These are phyloP conservation scores for Lachnellula hyalina DNA, from an alignment of 2,329 filamentous ascomycete genomes.

Conservation along the genomic window DNA sequence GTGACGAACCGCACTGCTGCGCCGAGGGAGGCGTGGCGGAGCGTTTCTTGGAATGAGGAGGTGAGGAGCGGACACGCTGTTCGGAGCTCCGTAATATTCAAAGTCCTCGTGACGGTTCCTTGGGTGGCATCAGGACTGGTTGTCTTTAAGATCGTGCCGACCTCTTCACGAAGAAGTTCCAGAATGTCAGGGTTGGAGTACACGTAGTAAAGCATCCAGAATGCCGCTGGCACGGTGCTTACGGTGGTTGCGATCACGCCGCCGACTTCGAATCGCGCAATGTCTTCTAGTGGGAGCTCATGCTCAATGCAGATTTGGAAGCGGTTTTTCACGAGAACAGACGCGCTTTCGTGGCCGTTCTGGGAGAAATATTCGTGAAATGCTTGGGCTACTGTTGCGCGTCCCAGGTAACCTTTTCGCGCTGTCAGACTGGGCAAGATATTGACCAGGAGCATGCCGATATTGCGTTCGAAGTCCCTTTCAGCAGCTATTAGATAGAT, in stretches of 20 bases:
- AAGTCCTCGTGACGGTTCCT: background rate
- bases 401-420: conserved; percentile 30
- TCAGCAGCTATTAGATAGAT: background rate
- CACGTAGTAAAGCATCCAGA: conserved; percentile 38
- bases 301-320: conserved; percentile 30
- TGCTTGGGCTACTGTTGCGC: conserved; percentile 32
- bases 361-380: conserved; percentile 37
- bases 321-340: conserved; percentile 33
- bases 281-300: conserved; percentile 33
- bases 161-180: conserved; percentile 23
- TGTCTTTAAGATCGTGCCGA: background rate
- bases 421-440: conserved; percentile 2
- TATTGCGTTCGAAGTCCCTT: background rate
- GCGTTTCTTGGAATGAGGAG: conserved; percentile 38
- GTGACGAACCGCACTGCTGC: conserved; percentile 34
- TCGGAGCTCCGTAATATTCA: background rate
- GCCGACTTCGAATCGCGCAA: conserved; percentile 38
- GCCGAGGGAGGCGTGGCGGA: conserved; percentile 36
- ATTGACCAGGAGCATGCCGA: background rate
- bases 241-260: conserved; percentile 36
- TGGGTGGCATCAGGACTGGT: background rate
- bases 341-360: conserved; percentile 35
- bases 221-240: conserved; percentile 36
- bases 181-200: conserved; percentile 31
- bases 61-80: conserved; percentile 34